phyloP scores from a whole-genome alignment of 2,329 filamentous ascomycete genomes.

The Didymella pomorum region DNA sequence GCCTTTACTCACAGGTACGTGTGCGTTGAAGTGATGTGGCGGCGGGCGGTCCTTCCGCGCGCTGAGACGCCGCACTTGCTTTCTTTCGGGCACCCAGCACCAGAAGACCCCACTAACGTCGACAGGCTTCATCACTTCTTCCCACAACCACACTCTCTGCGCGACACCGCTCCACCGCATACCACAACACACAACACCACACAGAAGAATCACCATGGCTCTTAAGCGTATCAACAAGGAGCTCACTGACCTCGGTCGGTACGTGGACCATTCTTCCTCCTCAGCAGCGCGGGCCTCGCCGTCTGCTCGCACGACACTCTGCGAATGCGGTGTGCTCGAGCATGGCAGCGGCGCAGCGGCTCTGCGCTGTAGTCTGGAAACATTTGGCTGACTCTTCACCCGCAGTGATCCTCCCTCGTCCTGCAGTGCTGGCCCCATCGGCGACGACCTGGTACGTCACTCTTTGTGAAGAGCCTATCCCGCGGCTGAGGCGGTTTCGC shows the following conservation, averaged over 20 bases:
- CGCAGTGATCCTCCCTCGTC: slow-evolving; percentile 94
- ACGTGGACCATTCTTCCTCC: slow-evolving; percentile 44
- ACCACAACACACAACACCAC: slow-evolving; percentile 32
- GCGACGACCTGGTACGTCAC: slow-evolving; percentile 92
- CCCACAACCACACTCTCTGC: slow-evolving; percentile 41
- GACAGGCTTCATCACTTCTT: slow-evolving; percentile 38
- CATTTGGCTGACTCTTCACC: slow-evolving; percentile 44
- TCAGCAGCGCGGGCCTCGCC: slow-evolving; percentile 19
- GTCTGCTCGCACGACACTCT: slow-evolving; percentile 51
- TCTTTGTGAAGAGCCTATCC: slow-evolving; percentile 30
- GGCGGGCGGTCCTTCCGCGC: slow-evolving; percentile 39
- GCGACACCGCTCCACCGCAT: slow-evolving; percentile 23
- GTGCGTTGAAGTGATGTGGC: slow-evolving; percentile 16
- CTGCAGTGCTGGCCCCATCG: slow-evolving; percentile 95
- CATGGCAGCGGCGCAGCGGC: slow-evolving; percentile 23
- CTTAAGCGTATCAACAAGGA: slow-evolving; percentile 96
- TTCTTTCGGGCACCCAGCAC: slow-evolving; percentile 34
- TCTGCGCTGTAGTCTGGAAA: slow-evolving; percentile 19
- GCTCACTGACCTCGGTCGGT: slow-evolving; percentile 89
- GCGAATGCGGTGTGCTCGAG: slow-evolving; percentile 43
- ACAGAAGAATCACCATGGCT: slow-evolving; percentile 67
- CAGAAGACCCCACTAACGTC: slow-evolving; percentile 38
- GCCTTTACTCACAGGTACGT: slow-evolving; percentile 13
- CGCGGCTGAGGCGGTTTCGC: slow-evolving; percentile 44
- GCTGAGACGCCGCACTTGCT: slow-evolving; percentile 48